Conservation (phyloP, 495 filamentous ascomycete genomes). For the Aspergillus sparsus region DNA sequence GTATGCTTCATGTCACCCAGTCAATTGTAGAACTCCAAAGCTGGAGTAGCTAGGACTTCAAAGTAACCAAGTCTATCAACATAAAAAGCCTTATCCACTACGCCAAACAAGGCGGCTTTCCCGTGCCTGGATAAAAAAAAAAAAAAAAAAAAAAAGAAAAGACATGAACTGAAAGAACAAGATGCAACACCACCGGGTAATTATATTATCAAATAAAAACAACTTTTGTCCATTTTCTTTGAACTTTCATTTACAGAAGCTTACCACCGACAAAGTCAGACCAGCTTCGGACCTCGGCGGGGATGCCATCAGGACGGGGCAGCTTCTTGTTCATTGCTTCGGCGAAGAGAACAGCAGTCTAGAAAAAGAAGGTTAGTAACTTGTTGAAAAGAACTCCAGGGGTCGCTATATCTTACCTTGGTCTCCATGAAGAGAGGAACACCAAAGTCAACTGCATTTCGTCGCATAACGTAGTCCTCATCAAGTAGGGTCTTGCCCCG, state of each 20-base stretch:
- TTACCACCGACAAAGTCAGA: conserved; percentile 92
- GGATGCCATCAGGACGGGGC: conserved; percentile 77
- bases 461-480: conserved; percentile 97
- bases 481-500: conserved; percentile 83
- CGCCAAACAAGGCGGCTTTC: conserved; percentile 30
- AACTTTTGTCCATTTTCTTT: conserved; percentile 30
- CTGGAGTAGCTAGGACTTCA: conserved; percentile 22
- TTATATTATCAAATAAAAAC: conserved; percentile 28
- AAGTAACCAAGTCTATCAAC: conserved; percentile 40
- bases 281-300: conserved; percentile 88
- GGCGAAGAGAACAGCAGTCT: conserved; percentile 95
- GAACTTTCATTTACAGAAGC: conserved; percentile 63
- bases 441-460: conserved; percentile 97
- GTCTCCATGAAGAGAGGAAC: conserved; percentile 99
- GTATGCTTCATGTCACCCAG: conserved; percentile 26
- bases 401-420: conserved; percentile 64
- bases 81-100: conserved; percentile 35
- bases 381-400: background rate
- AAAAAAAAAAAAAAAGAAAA: conserved; percentile 1
- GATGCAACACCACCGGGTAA: conserved; percentile 20
- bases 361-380: conserved; percentile 21
- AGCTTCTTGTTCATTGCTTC: conserved; percentile 96
- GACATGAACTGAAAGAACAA: conserved; percentile 16
- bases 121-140: conserved; percentile 17
- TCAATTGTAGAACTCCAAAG: conserved; percentile 16